These are phyloP conservation scores for Calonectria pseudoturangicola DNA, from an alignment of 2,329 filamentous ascomycete species.

Conservation along the genomic window DNA sequence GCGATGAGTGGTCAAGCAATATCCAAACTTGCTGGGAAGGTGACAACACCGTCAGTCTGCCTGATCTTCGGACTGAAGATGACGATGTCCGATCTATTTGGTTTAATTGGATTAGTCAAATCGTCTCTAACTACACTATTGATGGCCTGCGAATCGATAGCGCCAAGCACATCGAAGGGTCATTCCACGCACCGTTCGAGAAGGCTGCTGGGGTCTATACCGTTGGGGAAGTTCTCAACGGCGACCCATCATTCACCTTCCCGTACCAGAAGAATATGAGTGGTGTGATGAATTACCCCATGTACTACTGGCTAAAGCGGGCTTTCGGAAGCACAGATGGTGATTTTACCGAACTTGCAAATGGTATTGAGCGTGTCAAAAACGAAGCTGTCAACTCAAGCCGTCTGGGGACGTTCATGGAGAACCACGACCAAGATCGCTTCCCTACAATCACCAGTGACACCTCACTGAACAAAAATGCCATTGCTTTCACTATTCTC, in stretches of 20 bases:
- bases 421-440: constrained; percentile 44
- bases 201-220: constrained; percentile 74
- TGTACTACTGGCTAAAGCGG: constrained; percentile 59
- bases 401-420: constrained; percentile 42
- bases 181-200: constrained; percentile 74
- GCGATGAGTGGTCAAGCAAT: constrained; percentile 37
- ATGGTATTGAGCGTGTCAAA: constrained; percentile 38
- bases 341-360: constrained; percentile 39
- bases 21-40: constrained; percentile 45
- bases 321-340: constrained; percentile 39
- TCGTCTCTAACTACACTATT: constrained; percentile 77
- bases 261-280: constrained; percentile 73
- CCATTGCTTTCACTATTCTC: constrained; percentile 42
- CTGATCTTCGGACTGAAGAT: constrained; percentile 76
- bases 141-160: constrained; percentile 78
- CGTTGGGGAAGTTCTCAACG: constrained; percentile 76
- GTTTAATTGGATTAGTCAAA: constrained; percentile 74
- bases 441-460: constrained; percentile 42
- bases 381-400: constrained; percentile 44
- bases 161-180: constrained; percentile 76
- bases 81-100: constrained; percentile 69
- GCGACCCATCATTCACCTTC: constrained; percentile 69
- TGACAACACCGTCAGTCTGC: constrained; percentile 62
- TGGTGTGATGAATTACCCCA: constrained; percentile 77
- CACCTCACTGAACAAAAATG: constrained; percentile 42